phyloP scores from a whole-genome alignment of 371 early-diverging fungal genomes.

The Rhizopus sp. region DNA sequence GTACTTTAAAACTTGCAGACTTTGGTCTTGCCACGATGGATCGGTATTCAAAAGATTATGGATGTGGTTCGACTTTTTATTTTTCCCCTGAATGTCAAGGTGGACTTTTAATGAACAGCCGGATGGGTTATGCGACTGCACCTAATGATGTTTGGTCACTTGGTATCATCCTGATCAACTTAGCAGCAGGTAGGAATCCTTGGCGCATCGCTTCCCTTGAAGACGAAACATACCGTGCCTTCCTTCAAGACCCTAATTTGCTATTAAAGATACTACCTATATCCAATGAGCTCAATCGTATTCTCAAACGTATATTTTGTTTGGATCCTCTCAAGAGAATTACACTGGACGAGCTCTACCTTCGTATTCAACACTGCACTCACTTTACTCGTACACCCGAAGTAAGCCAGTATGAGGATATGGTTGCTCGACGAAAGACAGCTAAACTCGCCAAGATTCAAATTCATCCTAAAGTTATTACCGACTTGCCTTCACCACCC shows the following conservation, averaged over 20 bases:
- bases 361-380: conserved; percentile 57
- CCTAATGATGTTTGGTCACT: conserved; percentile 87
- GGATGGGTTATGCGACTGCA: conserved; percentile 61
- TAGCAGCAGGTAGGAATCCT: conserved; percentile 76
- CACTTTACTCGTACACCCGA: conserved; percentile 56
- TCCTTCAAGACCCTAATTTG: conserved; percentile 58
- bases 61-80: conserved; percentile 92
- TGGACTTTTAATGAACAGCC: conserved; percentile 45
- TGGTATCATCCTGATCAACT: conserved; percentile 81
- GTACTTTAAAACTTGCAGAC: conserved; percentile 82
- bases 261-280: conserved; percentile 70
- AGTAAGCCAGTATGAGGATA: conserved; percentile 25
- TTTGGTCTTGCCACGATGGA: conserved; percentile 92
- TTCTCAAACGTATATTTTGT: conserved; percentile 75
- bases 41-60: conserved; percentile 72
- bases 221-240: conserved; percentile 78
- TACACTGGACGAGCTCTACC: conserved; percentile 62
- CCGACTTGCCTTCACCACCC: conserved; percentile 20
- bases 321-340: conserved; percentile 73
- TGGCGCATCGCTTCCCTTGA: conserved; percentile 76
- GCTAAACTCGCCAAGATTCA: conserved; percentile 6
- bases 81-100: conserved; percentile 93
- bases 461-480: conserved; percentile 7
- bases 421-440: conserved; percentile 13
- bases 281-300: conserved; percentile 68